These are phyloP conservation scores for Cercospora canescens DNA, from an alignment of 2,329 filamentous ascomycete genomes.

Conservation along the genomic window DNA sequence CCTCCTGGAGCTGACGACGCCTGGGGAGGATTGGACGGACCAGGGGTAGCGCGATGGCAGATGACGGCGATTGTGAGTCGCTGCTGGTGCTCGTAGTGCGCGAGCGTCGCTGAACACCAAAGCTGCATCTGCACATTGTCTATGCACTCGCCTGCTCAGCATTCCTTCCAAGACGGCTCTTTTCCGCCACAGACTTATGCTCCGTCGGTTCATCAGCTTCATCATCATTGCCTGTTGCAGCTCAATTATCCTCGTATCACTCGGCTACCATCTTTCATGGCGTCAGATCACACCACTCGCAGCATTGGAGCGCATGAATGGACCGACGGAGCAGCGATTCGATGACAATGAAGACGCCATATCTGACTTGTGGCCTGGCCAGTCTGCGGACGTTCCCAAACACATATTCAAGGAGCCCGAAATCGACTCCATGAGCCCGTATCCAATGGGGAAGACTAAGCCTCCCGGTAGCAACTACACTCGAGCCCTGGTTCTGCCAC, in stretches of 20 bases:
- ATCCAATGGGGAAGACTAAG: conserved; percentile 39
- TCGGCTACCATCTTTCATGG: conserved; percentile 42
- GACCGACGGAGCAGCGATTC: conserved; percentile 24
- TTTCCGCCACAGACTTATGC: conserved; percentile 30
- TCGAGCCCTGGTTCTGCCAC: conserved; percentile 56
- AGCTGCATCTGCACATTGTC: neutral
- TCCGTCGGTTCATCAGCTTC: conserved; percentile 29
- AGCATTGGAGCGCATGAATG: conserved; percentile 41
- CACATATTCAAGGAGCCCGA: conserved; percentile 29
- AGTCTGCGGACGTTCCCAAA: neutral
- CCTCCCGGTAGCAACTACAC: conserved; percentile 53
- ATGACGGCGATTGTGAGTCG: neutral
- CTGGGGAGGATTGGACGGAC: neutral
- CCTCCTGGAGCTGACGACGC: neutral
- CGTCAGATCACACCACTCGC: conserved; percentile 42
- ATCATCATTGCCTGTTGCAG: conserved; percentile 26
- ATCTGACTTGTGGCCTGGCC: neutral
- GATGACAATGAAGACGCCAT: conserved; percentile 11
- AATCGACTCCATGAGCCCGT: conserved; percentile 28
- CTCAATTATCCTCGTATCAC: conserved; percentile 36
- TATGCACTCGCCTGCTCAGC: neutral
- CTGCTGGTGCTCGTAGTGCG: neutral
- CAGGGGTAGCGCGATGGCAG: neutral
- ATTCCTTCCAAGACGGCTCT: conserved; percentile 20
- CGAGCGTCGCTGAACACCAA: neutral